Conservation (phyloP, 1,284 basidiomycete genomes). For the Vanrija sp. region DNA sequence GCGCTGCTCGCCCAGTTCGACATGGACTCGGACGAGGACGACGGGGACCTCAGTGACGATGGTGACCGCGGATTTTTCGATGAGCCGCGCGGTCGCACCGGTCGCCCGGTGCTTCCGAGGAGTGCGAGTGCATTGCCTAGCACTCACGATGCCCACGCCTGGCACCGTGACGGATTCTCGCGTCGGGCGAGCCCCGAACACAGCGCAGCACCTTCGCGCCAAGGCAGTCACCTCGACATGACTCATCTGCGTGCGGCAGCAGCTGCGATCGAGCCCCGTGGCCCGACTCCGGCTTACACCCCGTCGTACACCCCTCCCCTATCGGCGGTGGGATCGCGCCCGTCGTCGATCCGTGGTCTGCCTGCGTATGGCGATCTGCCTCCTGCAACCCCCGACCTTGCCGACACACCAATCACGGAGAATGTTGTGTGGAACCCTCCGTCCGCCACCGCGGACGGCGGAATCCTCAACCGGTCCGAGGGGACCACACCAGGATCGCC, state of each 20-base stretch:
- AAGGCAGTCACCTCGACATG: not conserved
- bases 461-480: too few species aligned
- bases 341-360: not conserved
- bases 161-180: constrained; percentile 26
- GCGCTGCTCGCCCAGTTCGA: constrained; percentile 51
- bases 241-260: not conserved
- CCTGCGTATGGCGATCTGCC: not conserved
- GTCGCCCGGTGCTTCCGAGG: constrained; percentile 6
- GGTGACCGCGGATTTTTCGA: constrained; percentile 8
- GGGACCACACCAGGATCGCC: too few species aligned
- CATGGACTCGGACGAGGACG: constrained; percentile 38
- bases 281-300: constrained; percentile 48
- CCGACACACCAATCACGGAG: not conserved
- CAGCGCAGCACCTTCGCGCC: not conserved
- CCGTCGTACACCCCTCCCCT: constrained; percentile 9
- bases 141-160: constrained; percentile 16
- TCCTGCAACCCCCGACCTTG: not conserved
- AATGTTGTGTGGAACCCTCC: too few species aligned
- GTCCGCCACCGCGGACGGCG: too few species aligned
- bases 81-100: too few species aligned
- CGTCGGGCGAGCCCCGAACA: constrained; percentile 9
- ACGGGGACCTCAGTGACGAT: constrained; percentile 39
- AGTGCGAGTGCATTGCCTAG: constrained; percentile 39
- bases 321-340: not conserved
- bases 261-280: constrained; percentile 22